Base-by-base conservation (phyloP, 2,329 filamentous ascomycete species). In the Colletotrichum magnum region DNA sequence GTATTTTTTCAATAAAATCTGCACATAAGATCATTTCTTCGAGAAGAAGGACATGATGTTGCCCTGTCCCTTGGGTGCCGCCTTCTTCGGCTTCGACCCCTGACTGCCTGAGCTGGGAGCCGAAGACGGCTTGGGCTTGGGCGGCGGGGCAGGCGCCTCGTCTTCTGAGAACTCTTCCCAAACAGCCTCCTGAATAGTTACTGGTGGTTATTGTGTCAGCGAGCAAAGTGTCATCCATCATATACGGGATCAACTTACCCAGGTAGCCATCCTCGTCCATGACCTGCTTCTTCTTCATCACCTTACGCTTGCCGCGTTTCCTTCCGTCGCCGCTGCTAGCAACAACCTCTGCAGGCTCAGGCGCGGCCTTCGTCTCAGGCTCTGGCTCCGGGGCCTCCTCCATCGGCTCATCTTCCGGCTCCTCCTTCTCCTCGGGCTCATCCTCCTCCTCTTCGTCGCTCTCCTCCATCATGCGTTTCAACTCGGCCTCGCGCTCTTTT, bases 81-180 rank as follows among this genome's bases (percentile, higher is more conserved):
- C 75, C 77, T 91, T 92, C 74, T 87, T 90, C 26, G 84, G 78
- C 73, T 87, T 89, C 53, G 77, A 72, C 7, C 79, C 77, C 6
- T 82, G 78, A 24, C 83, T 82, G 68, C 86, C 83, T 13, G 86
- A 85, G 24, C 82, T 78, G 6, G 83, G 80, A 1, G 82, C 83
- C 61, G 81, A 72, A 68, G 81, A 73, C 60, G 80, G 72, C 70
- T 89, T 91, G 6, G 83, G 76, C 75, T 89, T 90, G 77, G 77
- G 73, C 1, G 81, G 75, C 4, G 87, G 85, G 9, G 82, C 79
- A 39, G 85, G 85, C 24, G 90, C 88, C 73, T 97, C 94, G 72
- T 97, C 94, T 78, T 98, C 95, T 0, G 94, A 97, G 82, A 97
- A 97, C 0, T 93, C 95, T 79, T 98, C 95, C 95, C 95, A 98